phyloP scores from a whole-genome alignment of 768 basidiomycete species.

The Serpula lacrymans region DNA sequence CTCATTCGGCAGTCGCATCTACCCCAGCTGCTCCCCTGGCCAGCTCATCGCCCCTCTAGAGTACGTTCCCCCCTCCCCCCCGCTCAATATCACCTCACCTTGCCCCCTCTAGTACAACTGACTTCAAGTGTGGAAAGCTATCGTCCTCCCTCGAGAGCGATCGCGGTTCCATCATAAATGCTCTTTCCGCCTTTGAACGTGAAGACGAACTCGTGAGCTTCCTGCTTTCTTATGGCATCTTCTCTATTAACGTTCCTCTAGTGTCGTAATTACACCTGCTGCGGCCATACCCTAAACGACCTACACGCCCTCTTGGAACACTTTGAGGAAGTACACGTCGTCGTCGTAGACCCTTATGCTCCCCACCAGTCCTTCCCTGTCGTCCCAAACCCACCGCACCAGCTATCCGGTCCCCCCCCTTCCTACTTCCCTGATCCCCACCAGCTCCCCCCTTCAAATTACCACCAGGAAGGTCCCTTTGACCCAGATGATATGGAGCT shows the following conservation, averaged over 20 bases:
- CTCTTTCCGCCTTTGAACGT: constrained; percentile 60
- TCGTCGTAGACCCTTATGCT: constrained; percentile 53
- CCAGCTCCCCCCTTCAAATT: constrained; percentile 24
- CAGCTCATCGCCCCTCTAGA: constrained; percentile 61
- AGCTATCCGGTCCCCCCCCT: constrained; percentile 32
- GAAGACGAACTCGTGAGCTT: constrained; percentile 70
- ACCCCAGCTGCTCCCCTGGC: constrained; percentile 60
- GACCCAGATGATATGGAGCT: constrained; percentile 84
- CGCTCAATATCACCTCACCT: background rate
- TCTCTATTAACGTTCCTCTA: constrained; percentile 18
- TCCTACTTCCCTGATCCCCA: constrained; percentile 21
- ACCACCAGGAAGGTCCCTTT: constrained; percentile 42
- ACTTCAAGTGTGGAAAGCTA: constrained; percentile 44
- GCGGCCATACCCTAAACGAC: constrained; percentile 72
- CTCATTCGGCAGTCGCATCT: constrained; percentile 62
- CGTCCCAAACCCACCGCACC: constrained; percentile 38
- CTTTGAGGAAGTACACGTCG: constrained; percentile 87
- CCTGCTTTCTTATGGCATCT: background rate
- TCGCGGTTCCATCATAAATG: constrained; percentile 57
- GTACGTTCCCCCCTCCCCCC: constrained; percentile 22
- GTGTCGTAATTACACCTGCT: constrained; percentile 90
- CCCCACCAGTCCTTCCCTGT: constrained; percentile 28
- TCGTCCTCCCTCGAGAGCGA: constrained; percentile 61
- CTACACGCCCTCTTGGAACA: constrained; percentile 86
- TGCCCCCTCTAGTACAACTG: constrained; percentile 32